Conservation (phyloP, 2,329 filamentous ascomycete genomes). For the Pseudocercospora ulei region DNA sequence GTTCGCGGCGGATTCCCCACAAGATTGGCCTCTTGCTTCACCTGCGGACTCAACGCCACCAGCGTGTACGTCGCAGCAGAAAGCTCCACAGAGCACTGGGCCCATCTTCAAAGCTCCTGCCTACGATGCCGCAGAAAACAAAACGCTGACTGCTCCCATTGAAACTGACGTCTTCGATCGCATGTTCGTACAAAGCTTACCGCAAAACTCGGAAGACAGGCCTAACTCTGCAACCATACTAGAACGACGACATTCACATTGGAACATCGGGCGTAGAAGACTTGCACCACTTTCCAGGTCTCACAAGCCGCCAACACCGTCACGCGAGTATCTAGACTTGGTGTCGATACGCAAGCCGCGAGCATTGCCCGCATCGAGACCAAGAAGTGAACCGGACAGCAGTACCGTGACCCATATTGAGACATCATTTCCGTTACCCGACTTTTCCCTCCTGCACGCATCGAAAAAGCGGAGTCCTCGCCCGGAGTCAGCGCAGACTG, state of each 20-base stretch:
- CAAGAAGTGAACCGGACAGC: slow-evolving; percentile 9
- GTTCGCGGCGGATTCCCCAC: slow-evolving; percentile 13
- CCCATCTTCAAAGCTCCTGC: background rate
- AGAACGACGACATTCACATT: background rate
- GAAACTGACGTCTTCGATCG: slow-evolving; percentile 30
- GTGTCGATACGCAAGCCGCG: slow-evolving; percentile 8
- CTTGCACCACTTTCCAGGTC: slow-evolving; percentile 15
- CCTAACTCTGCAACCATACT: background rate
- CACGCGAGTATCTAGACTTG: slow-evolving; percentile 12
- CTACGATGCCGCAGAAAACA: slow-evolving; percentile 15
- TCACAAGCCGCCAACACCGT: slow-evolving; percentile 6
- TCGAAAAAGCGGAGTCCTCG: background rate
- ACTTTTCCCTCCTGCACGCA: background rate
- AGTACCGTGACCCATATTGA: slow-evolving; percentile 4
- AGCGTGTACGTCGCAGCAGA: background rate
- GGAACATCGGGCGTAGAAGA: slow-evolving; percentile 1
- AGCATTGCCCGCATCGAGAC: slow-evolving; percentile 4
- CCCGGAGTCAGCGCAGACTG: background rate
- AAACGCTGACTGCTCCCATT: slow-evolving; percentile 22
- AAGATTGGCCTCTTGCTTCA: slow-evolving; percentile 25
- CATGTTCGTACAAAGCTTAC: slow-evolving; percentile 31
- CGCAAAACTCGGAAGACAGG: slow-evolving; percentile 7
- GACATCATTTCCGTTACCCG: slow-evolving; percentile 6
- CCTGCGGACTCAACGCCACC: slow-evolving; percentile 6
- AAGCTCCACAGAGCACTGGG: background rate